Conservation (phyloP, 192 early-diverging fungal genomes). For the Radiomyces spectabilis region DNA sequence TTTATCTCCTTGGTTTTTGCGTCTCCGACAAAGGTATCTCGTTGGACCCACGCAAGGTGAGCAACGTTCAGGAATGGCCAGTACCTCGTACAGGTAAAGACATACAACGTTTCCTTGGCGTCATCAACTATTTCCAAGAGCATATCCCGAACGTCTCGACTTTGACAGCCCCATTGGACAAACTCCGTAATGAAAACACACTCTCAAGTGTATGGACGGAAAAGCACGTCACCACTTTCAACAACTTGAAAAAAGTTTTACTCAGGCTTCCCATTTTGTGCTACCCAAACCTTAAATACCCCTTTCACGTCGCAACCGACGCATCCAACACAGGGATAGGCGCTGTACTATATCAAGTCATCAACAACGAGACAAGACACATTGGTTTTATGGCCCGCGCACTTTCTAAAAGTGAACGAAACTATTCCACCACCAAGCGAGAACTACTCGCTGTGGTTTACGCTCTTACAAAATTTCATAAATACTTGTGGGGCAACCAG, state of each 20-base stretch:
- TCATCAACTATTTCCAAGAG: constrained; percentile 17
- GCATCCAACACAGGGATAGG: constrained; percentile 33
- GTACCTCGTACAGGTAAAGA: constrained; percentile 16
- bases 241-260: not conserved
- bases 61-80: constrained; percentile 11
- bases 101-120: constrained; percentile 15
- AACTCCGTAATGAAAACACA: constrained; percentile 10
- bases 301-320: constrained; percentile 27
- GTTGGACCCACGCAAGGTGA: constrained; percentile 16
- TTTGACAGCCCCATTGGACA: constrained; percentile 13
- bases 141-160: constrained; percentile 9
- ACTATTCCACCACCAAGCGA: constrained; percentile 26
- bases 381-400: constrained; percentile 23
- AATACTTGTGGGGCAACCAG: constrained; percentile 21
- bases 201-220: not conserved
- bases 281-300: constrained; percentile 8
- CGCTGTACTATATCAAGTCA: constrained; percentile 22
- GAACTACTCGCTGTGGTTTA: constrained; percentile 11
- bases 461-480: constrained; percentile 13
- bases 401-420: constrained; percentile 12
- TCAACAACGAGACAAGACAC: constrained; percentile 4
- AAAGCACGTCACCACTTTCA: not conserved
- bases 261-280: constrained; percentile 11
- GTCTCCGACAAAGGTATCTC: constrained; percentile 5
- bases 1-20: constrained; percentile 11